These are phyloP conservation scores for Baudoinia panamericana DNA, from an alignment of 495 filamentous ascomycete genomes.

Conservation along the genomic window DNA sequence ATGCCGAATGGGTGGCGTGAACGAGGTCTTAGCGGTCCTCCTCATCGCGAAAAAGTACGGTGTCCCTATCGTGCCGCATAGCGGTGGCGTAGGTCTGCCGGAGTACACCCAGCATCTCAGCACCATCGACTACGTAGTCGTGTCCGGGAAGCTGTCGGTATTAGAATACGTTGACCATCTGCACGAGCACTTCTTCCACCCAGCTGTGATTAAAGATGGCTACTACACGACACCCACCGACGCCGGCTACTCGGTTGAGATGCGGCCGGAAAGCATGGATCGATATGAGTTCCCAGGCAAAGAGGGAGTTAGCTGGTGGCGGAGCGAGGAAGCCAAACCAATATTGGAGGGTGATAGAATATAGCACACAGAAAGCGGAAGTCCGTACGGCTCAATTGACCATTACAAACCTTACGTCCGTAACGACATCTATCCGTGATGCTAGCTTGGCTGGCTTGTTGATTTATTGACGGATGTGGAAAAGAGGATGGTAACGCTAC, in stretches of 20 bases:
- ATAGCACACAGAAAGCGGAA: no score
- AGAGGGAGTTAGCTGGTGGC: conserved; percentile 71
- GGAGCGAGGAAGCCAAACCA: conserved; percentile 28
- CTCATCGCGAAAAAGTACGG: conserved; percentile 77
- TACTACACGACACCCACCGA: conserved; percentile 76
- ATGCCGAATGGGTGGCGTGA: conserved; percentile 81
- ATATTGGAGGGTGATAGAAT: conserved; percentile 25
- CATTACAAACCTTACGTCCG: no score
- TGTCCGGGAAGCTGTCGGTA: conserved; percentile 65
- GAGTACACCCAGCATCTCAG: conserved; percentile 91
- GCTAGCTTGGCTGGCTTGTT: no score
- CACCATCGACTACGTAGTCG: conserved; percentile 88
- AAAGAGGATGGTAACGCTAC: no score
- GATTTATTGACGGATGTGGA: no score
- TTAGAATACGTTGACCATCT: conserved; percentile 88
- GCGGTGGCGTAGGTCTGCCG: conserved; percentile 77
- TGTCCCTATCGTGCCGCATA: conserved; percentile 78
- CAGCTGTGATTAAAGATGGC: conserved; percentile 64
- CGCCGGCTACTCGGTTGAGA: conserved; percentile 82
- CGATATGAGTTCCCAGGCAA: conserved; percentile 61
- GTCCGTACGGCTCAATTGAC: no score
- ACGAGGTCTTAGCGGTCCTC: conserved; percentile 84
- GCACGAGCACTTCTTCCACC: conserved; percentile 86
- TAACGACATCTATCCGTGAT: no score
- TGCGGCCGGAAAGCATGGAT: conserved; percentile 81